Percentiles rank a stretch among this genome's conserved stretches.
Conservation (phyloP, 2,329 filamentous ascomycete species). For the Cordyceps cateniannulata region DNA sequence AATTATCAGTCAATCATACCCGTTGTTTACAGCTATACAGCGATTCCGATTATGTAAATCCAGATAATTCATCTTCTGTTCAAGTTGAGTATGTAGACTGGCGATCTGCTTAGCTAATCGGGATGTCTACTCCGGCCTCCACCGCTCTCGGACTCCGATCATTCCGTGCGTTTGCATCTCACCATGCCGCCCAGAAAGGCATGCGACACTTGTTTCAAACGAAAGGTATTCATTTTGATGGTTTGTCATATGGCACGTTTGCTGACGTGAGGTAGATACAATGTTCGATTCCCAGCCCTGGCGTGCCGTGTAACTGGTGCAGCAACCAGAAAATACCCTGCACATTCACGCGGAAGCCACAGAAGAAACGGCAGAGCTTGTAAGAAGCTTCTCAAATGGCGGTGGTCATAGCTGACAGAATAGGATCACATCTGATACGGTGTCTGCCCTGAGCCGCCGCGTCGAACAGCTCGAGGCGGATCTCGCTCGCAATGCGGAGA, state of each 20-base stretch:
- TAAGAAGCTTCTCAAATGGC: background rate
- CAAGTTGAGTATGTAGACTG: background rate
- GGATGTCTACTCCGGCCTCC: background rate
- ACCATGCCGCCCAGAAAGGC: conserved; percentile 11
- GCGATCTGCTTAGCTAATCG: conserved; percentile 3
- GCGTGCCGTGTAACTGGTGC: conserved; percentile 14
- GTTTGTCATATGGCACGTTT: background rate
- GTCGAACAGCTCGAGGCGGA: conserved; percentile 2
- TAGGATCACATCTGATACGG: background rate
- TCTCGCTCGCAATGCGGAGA: background rate
- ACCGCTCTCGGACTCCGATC: background rate
- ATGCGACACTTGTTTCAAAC: conserved; percentile 13
- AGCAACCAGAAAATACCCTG: conserved; percentile 9
- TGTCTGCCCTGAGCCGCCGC: background rate
- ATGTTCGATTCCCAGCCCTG: conserved; percentile 10
- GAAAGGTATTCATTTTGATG: conserved; percentile 9
- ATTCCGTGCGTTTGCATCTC: background rate
- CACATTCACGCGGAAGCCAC: conserved; percentile 10
- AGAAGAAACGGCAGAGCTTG: background rate
- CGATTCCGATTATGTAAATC: conserved; percentile 3
- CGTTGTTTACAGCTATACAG: no score
- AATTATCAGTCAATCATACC: no score
- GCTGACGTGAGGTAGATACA: conserved; percentile 9
- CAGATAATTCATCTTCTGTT: background rate
- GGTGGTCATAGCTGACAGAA: background rate